Conservation (phyloP, 2,329 filamentous ascomycete species). For the Ceratocystis ficicola region DNA sequence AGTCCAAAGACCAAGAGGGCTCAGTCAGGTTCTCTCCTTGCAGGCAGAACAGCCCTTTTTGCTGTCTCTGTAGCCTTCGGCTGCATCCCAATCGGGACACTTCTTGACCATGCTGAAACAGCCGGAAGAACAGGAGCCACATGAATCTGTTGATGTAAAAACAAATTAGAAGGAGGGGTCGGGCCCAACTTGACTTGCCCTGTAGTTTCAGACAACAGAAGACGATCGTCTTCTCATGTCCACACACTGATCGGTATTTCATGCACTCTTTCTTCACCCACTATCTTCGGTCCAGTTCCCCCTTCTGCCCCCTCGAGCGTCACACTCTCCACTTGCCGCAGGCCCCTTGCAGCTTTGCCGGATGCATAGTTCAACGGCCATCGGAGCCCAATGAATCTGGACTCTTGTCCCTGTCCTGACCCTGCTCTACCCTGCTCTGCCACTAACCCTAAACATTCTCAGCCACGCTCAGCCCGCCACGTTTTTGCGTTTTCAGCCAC, state of each 20-base stretch:
- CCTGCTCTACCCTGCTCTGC: too few relatives aligned
- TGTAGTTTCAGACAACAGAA: too few relatives aligned
- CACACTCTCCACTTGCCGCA: conserved; percentile 9
- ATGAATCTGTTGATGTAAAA: background rate
- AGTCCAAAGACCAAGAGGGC: too few relatives aligned
- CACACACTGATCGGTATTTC: too few relatives aligned
- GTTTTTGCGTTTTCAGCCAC: background rate
- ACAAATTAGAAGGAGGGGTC: background rate
- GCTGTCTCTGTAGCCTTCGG: background rate
- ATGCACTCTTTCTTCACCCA: background rate
- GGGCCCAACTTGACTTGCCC: too few relatives aligned
- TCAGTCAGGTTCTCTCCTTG: too few relatives aligned
- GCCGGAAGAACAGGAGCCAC: background rate
- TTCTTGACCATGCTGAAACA: background rate
- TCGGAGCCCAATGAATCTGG: background rate
- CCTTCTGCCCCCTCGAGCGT: background rate
- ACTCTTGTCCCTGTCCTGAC: background rate
- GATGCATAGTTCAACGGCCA: background rate
- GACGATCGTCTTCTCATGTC: too few relatives aligned
- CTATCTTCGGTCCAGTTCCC: background rate
- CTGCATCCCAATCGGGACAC: background rate
- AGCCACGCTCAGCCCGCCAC: too few relatives aligned
- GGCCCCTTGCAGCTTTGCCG: conserved; percentile 1
- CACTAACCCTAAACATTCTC: too few relatives aligned
- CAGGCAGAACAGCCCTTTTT: background rate